A percentile compares a stretch with the other conserved stretches of the same genome.
phyloP scores from a whole-genome alignment of 441 rosid genomes.

The Euphorbia corollata region DNA sequence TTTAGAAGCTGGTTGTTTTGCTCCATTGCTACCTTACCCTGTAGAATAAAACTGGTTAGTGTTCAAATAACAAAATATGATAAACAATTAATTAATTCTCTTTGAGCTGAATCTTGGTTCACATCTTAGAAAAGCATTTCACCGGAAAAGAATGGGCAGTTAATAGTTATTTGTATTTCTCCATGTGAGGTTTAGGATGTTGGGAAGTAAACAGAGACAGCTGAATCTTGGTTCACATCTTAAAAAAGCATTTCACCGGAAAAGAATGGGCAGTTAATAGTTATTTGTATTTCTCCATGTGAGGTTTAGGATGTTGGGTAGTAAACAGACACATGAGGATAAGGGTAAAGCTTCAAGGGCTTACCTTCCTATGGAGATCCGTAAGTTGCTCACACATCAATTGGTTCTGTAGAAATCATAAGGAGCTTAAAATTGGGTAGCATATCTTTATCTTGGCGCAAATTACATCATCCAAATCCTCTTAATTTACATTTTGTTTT shows the following conservation, averaged over 20 bases:
- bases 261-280: neutral
- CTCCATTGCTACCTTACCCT: constrained; percentile 68
- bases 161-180: neutral
- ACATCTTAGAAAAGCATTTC: neutral
- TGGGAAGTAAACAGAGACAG: neutral
- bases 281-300: neutral
- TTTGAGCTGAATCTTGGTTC: no score
- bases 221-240: no score
- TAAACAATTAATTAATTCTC: neutral
- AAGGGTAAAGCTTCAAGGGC: neutral
- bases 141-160: neutral
- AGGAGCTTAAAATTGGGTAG: neutral
- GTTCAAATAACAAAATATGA: neutral
- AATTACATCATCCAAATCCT: neutral
- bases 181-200: neutral
- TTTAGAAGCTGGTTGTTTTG: constrained; percentile 59
- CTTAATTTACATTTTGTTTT: neutral
- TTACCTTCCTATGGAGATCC: constrained; percentile 82
- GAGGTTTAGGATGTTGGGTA: neutral
- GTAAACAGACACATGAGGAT: neutral
- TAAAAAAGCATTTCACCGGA: neutral
- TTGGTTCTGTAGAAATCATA: constrained; percentile 50
- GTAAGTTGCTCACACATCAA: constrained; percentile 76
- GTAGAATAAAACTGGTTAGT: constrained; percentile 13
- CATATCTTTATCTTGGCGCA: neutral